Percentiles rank a stretch among this genome's conserved stretches.
phyloP scores from a whole-genome alignment of 129 eudicot genomes.

The Mikania micrantha region DNA sequence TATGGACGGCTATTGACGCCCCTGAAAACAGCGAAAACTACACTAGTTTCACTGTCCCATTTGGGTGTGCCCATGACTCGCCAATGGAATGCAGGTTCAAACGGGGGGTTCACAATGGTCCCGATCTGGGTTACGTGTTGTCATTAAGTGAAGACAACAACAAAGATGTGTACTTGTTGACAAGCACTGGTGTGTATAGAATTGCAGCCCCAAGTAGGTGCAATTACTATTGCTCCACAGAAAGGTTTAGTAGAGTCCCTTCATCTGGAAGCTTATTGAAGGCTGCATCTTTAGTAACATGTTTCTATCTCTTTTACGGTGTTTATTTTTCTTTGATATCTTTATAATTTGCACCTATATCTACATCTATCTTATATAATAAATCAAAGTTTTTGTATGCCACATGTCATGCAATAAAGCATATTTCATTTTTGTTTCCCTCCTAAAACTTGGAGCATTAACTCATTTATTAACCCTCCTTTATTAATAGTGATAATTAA shows the following conservation, averaged over 20 bases:
- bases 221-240: constrained; percentile 51
- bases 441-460: too few relatives aligned
- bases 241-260: constrained; percentile 17
- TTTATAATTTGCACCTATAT: too few relatives aligned
- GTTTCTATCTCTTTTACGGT: constrained; percentile 4
- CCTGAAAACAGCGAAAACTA: constrained; percentile 55
- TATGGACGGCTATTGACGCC: constrained; percentile 63
- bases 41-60: constrained; percentile 28
- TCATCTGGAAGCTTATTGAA: constrained; percentile 12
- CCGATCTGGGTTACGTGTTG: constrained; percentile 54
- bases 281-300: constrained; percentile 5
- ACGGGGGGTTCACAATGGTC: constrained; percentile 36
- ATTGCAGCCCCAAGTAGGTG: constrained; percentile 68
- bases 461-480: too few relatives aligned
- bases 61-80: constrained; percentile 56
- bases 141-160: constrained; percentile 70
- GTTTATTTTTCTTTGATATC: not conserved
- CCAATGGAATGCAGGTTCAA: constrained; percentile 52
- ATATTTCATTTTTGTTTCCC: too few relatives aligned
- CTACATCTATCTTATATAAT: too few relatives aligned
- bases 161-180: constrained; percentile 50
- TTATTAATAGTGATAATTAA: too few relatives aligned
- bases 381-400: too few relatives aligned
- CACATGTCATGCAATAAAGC: too few relatives aligned
- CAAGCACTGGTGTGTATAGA: constrained; percentile 76